Evolutionary conservation across 257 asterid genomes (phyloP), one percentile per base, ranked within the genome.

Genomic region (Lavandula angustifolia): DNA sequence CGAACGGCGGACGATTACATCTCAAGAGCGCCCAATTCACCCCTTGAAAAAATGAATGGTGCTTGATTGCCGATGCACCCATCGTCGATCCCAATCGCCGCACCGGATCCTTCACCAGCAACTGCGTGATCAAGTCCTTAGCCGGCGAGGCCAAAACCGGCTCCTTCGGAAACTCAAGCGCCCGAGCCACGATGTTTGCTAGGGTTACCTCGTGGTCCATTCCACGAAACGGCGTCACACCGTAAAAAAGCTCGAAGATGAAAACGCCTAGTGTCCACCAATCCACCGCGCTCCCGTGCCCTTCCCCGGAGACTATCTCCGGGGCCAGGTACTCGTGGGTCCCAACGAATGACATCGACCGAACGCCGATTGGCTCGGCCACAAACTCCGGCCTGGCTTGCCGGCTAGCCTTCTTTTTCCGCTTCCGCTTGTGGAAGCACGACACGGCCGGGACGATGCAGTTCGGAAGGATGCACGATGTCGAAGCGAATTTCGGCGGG

Each of bases 211-310:
- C 96, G 5, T 87, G 87, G 66, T 86, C 86, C 66, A 69, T 66
- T 42, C 84, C 81, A 3, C 84, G 90, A 32, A 86, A 89, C 0
- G 96, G 96, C 0, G 95, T 89, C 58, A 38, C 80, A 0, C 96
- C 88, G 0, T 82, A 79, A 9, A 86, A 70, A 1, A 89, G 66
- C 66, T 89, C 96, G 68, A 68, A 89, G 4, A 89, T 38, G 49
- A 89, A 89, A 22, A 86, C 78, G 6, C 96, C 96, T 3, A 82
- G 72, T 0, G 96, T 86, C 96, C 96, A 89, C 96, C 96, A 89
- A 54, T 89, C 96, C 31, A 89, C 96, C 1, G 95, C 88, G 53
- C 92, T 82, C 0, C 96, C 96, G 16, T 89, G 96, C 1, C 96
- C 96, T 48, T 89, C 92, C 0, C 96, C 96, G 5, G 90, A 81